Conservation (phyloP, 2,329 filamentous ascomycete genomes). For the Colletotrichum sp. region DNA sequence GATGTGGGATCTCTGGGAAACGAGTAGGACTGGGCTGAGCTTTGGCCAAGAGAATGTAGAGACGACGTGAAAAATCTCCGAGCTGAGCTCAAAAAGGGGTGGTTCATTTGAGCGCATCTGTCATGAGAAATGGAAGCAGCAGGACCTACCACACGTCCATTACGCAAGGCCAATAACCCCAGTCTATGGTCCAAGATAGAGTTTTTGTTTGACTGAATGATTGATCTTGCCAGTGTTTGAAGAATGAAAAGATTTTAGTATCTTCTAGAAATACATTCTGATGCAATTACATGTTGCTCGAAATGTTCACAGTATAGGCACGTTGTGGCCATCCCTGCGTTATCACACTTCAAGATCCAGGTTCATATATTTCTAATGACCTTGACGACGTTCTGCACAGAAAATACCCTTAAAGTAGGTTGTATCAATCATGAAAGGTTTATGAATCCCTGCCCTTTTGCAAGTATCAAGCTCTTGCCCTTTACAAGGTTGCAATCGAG, state of each 20-base stretch:
- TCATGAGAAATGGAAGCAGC: not conserved
- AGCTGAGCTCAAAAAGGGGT: not conserved
- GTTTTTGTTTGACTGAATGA: accelerated
- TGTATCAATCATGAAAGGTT: not conserved
- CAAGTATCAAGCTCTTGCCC: not conserved
- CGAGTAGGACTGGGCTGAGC: not conserved
- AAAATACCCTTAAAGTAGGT: not conserved
- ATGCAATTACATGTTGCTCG: not conserved
- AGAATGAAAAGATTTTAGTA: not conserved
- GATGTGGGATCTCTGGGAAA: too few species aligned
- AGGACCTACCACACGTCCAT: not conserved
- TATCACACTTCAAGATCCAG: not conserved
- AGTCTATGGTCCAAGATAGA: not conserved
- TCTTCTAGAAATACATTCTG: not conserved
- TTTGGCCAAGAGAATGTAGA: not conserved
- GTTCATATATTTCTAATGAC: not conserved
- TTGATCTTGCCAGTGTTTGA: not conserved
- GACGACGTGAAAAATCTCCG: not conserved
- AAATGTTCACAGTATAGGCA: not conserved
- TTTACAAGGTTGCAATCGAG: not conserved
- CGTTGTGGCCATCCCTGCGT: not conserved
- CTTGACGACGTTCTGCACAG: not conserved
- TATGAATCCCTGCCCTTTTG: accelerated
- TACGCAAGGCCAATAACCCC: not conserved
- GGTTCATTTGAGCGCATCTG: not conserved